Evolutionary conservation across 2,329 filamentous ascomycete genomes (phyloP), one percentile per base, ranked within the genome.

Genomic region (Colletotrichum falcatum): DNA sequence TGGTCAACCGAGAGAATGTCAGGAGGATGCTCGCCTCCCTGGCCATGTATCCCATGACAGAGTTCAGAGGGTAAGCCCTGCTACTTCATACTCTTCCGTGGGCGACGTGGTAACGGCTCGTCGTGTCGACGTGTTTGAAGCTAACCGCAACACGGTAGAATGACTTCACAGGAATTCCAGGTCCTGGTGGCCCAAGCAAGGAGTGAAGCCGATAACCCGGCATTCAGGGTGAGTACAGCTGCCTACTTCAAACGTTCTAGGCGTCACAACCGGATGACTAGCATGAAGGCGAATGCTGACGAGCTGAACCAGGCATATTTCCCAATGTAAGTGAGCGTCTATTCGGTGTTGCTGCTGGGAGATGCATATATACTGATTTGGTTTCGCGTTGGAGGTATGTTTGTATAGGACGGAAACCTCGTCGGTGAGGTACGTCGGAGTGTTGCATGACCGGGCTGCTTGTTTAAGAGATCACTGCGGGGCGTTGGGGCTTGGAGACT

Each of bases 361-460:
- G 26, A n/a, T 6, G 11, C 26, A 37, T 5, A 7, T 23, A 26
- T 8, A 37, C 55, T 71, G 28, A 71, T 51, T 16, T n/a, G 3
- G 28, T 4, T 51, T 7, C 16, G 28, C n/a, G 18, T 12, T 65
- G 8, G 44, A 90, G 88, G 73, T 90, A 91, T 76, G 86, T 91
- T 46, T 90, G 87, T 73, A 90, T 91, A 74, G 89, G 89, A 60
- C 84, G 84, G 72, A 91, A 91, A 73, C 85, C 87, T 66, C 81
- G 79, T 55, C 74, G 74, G 9, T 71, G 42, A 65, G 30, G 28
- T 37, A n/a, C 30, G 14, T 11, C 12, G 18, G 23, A 33, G 16
- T 8, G n/a, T 28, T n/a, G 23, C 12, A 48, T 53, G n/a, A 28
- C 28, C 11, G 48, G 56, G 30, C 44, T 60, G 65, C 66, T 49